Conservation (phyloP, 257 asterid genomes). For the Capsicum pubescens region DNA sequence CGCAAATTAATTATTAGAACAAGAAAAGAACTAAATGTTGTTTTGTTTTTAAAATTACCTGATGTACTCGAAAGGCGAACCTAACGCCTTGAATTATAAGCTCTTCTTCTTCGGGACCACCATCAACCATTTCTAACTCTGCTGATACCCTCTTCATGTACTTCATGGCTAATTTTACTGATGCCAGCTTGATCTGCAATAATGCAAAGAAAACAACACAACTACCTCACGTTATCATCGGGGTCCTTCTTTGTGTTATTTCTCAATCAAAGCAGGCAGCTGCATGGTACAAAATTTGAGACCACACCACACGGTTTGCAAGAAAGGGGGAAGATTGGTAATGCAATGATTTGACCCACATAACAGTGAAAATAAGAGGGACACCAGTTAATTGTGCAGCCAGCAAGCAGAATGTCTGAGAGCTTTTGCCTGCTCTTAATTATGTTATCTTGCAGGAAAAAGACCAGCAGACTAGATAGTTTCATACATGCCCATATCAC, state of each 20-base stretch:
- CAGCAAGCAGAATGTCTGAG: constrained; percentile 29
- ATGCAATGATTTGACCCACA: not conserved
- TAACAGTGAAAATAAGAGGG: not conserved
- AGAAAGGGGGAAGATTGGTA: not conserved
- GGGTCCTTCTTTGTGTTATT: constrained; percentile 23
- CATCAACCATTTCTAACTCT: constrained; percentile 73
- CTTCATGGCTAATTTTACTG: constrained; percentile 95
- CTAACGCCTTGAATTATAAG: constrained; percentile 85
- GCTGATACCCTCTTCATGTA: constrained; percentile 93
- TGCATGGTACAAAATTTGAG: not conserved
- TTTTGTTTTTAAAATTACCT: constrained; percentile 51
- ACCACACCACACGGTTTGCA: constrained; percentile 18
- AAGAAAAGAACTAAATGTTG: not conserved
- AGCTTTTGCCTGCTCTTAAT: not conserved
- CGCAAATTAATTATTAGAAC: not conserved
- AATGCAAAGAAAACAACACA: constrained; percentile 3
- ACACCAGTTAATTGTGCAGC: constrained; percentile 9
- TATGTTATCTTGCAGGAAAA: constrained; percentile 16
- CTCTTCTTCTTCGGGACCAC: constrained; percentile 96
- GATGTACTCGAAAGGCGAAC: constrained; percentile 95
- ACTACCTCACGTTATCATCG: constrained; percentile 25
- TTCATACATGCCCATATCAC: constrained; percentile 9
- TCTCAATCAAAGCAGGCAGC: constrained; percentile 33
- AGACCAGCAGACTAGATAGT: not conserved
- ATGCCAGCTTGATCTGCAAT: constrained; percentile 93